Percentiles rank a stretch among this genome's conserved stretches.
phyloP scores from a whole-genome alignment of 495 filamentous ascomycete genomes.

The Parmelia sp. region DNA sequence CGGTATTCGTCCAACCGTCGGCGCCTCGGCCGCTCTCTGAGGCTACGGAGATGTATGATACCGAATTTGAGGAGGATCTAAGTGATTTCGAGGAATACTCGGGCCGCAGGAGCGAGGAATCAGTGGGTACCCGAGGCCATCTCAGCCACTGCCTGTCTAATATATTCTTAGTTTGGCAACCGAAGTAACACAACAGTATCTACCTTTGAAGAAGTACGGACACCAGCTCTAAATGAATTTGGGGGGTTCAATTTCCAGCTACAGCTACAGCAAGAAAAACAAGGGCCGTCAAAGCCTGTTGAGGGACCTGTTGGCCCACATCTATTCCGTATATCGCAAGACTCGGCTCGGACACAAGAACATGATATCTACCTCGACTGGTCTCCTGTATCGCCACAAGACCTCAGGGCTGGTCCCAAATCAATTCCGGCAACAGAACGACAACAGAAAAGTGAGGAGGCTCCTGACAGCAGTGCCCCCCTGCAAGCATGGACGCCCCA shows the following conservation, averaged over 20 bases:
- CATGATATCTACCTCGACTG: constrained; percentile 56
- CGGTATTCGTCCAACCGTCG: constrained; percentile 26
- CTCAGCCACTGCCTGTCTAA: constrained; percentile 2
- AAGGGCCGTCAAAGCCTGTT: constrained; percentile 49
- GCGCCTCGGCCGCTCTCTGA: constrained; percentile 43
- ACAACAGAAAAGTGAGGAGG: constrained; percentile 35
- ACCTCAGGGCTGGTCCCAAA: constrained; percentile 19
- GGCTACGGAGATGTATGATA: constrained; percentile 67
- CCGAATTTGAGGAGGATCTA: constrained; percentile 63
- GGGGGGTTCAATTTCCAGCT: constrained; percentile 43
- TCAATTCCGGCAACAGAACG: constrained; percentile 31
- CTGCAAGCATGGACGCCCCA: constrained; percentile 60
- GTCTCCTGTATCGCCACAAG: constrained; percentile 45
- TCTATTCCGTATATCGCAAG: constrained; percentile 64
- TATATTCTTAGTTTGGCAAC: constrained; percentile 38
- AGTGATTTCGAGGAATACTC: constrained; percentile 58
- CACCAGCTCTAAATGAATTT: constrained; percentile 51
- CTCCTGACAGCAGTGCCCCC: constrained; percentile 34
- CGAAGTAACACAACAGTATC: constrained; percentile 68
- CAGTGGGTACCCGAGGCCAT: constrained; percentile 42
- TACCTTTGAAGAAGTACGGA: constrained; percentile 67
- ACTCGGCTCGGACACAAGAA: constrained; percentile 39
- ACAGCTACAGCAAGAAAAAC: constrained; percentile 30
- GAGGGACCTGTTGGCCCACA: constrained; percentile 81
- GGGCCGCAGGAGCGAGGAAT: constrained; percentile 58